Conservation (phyloP, 1,139 yeast genomes). For the Wickerhamiella pararugosa region DNA sequence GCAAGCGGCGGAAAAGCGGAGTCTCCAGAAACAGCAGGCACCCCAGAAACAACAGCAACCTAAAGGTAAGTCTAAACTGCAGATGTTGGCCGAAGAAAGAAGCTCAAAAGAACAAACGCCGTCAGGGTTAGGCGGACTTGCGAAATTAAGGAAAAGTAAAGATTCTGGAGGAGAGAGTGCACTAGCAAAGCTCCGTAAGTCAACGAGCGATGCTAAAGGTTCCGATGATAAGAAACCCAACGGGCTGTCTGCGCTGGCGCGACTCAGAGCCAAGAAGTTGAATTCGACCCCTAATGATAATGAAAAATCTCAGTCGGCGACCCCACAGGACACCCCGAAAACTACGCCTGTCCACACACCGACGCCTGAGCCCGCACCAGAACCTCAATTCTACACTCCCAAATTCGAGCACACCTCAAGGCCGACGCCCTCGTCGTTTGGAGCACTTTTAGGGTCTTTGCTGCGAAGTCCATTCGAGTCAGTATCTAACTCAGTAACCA, state of each 20-base stretch:
- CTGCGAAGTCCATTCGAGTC: constrained; percentile 1
- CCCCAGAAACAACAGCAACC: constrained; percentile 1
- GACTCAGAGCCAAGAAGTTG: neutral
- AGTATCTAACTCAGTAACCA: constrained; percentile 31
- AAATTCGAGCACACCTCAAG: neutral
- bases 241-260: constrained; percentile 3
- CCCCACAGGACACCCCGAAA: neutral
- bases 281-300: no score
- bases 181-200: no score
- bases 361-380: neutral
- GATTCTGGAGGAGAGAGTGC: no score
- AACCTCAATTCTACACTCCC: neutral
- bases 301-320: neutral
- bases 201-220: no score
- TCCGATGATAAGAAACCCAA: no score
- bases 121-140: neutral
- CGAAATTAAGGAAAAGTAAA: no score
- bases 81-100: constrained; percentile 5
- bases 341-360: neutral
- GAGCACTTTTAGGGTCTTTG: constrained; percentile 5
- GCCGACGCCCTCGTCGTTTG: constrained; percentile 7
- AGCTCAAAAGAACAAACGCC: constrained; percentile 1
- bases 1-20: constrained; percentile 7
- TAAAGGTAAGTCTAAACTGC: constrained; percentile 15
- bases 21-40: constrained; percentile 6